phyloP scores from a whole-genome alignment of 257 asterid genomes.

The Ballota nigra region DNA sequence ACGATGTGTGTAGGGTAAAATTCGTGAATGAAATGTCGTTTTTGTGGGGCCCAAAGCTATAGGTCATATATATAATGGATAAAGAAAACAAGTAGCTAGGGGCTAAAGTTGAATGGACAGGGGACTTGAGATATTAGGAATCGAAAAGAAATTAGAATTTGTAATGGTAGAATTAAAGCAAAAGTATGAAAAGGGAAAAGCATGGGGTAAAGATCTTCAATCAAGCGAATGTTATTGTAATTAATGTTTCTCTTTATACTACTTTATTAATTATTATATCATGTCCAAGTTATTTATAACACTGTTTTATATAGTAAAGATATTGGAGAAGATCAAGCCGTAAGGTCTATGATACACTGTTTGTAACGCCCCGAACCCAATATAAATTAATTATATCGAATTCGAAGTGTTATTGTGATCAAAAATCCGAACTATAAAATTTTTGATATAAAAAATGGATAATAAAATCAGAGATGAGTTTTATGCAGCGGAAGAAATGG shows the following conservation, averaged over 20 bases:
- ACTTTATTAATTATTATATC: too few relatives aligned
- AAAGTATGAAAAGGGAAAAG: not conserved
- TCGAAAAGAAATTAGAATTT: not conserved
- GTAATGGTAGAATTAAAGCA: not conserved
- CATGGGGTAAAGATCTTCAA: not conserved
- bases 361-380: too few relatives aligned
- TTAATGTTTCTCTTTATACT: not conserved
- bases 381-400: too few relatives aligned
- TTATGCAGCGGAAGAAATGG: too few relatives aligned
- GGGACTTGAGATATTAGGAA: not conserved
- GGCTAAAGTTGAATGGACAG: constrained; percentile 24
- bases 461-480: too few relatives aligned
- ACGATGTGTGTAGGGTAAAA: not conserved
- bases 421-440: too few relatives aligned
- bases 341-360: too few relatives aligned
- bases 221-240: not conserved
- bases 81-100: not conserved
- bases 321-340: too few relatives aligned
- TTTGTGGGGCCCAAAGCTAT: constrained; percentile 16
- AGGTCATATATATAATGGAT: not conserved
- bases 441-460: too few relatives aligned
- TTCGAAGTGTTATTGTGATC: too few relatives aligned
- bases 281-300: too few relatives aligned
- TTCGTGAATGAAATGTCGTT: constrained; percentile 14
- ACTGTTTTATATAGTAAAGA: too few relatives aligned